These are phyloP conservation scores for Pseudogymnoascus sp. DNA, from an alignment of 2,329 filamentous ascomycete genomes.

Conservation along the genomic window DNA sequence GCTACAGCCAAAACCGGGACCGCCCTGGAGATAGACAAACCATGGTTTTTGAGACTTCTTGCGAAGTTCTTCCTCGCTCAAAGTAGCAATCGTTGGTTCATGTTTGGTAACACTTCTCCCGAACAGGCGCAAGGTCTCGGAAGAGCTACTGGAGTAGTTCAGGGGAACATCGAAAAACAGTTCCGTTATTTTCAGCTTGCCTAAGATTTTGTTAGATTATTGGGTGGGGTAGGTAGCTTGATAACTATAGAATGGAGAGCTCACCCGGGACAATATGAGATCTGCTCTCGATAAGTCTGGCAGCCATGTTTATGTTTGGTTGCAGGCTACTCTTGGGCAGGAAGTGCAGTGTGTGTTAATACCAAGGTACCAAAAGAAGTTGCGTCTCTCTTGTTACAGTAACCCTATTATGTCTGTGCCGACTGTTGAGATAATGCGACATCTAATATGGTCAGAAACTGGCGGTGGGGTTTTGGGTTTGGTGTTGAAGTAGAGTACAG, in stretches of 20 bases:
- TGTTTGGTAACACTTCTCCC: conserved; percentile 63
- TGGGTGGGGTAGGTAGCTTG: not conserved
- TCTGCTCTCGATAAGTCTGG: conserved; percentile 29
- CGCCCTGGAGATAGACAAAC: conserved; percentile 73
- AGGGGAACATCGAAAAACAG: conserved; percentile 81
- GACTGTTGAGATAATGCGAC: not conserved
- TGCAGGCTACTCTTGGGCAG: not conserved
- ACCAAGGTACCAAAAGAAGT: not conserved
- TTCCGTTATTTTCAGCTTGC: conserved; percentile 68
- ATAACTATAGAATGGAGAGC: conserved; percentile 17
- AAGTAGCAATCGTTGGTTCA: conserved; percentile 41
- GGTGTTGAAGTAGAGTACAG: not conserved
- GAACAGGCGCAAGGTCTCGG: conserved; percentile 63
- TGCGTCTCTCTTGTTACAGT: not conserved
- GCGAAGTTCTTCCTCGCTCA: conserved; percentile 27
- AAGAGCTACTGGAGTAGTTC: conserved; percentile 58
- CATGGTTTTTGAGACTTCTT: conserved; percentile 46
- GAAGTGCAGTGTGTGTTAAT: not conserved
- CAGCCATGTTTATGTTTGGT: conserved; percentile 9
- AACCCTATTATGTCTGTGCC: not conserved
- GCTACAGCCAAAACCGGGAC: conserved; percentile 70
- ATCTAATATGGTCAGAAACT: not conserved
- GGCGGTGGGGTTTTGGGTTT: not conserved
- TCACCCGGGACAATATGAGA: conserved; percentile 33
- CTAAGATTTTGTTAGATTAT: conserved; percentile 32